Evolutionary conservation across 2,329 filamentous ascomycete genomes (phyloP), one percentile per base, ranked within the genome.

Genomic region (Aspergillus udagawae): DNA sequence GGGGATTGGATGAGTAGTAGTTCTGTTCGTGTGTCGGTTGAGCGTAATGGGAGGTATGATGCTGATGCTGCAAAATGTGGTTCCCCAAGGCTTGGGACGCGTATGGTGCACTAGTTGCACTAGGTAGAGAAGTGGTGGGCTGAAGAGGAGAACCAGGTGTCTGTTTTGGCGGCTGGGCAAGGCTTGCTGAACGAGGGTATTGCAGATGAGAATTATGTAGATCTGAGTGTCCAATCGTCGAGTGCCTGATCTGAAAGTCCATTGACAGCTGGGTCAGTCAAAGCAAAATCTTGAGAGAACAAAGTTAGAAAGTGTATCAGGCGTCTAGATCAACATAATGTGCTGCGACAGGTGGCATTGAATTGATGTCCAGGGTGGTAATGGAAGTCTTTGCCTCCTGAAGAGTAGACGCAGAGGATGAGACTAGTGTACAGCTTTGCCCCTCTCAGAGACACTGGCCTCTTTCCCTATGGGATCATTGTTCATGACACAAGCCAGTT

Each of bases 1-100:
- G 85, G 73, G 89, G 85, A 71, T 94, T 90, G 57, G 88, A 84
- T 70, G 89, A 86, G 76, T 93, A 96, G 67, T 84, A 86, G 49
- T 86, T 82, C 53, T 89, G 78, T 65, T 95, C 89, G 69, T 86
- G 84, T 51, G 83, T 81, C 56, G 86, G 80, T 62, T 86, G 83
- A 62, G 88, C 85, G 76, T 94, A 94, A n/a, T 79, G 77, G 57
- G 81, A 79, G 52, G 44, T 25, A 20, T 78, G 80, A 61, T 82
- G 81, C 60, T 78, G 80, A 61, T 82, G 81, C 60, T 81, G 80
- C 55, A 79, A 73, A 32, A 79, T 70, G 62, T 79, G 77, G 66
- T 70, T 75, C 23, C 65, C 68, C 55, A 75, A 42, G 14, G 66
- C 53, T 32, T 72, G 67, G 14, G 68, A 52, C 17, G 70, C 59